Conservation (phyloP, 1,284 basidiomycete species). For the Cutaneotrichosporon spelunceum region DNA sequence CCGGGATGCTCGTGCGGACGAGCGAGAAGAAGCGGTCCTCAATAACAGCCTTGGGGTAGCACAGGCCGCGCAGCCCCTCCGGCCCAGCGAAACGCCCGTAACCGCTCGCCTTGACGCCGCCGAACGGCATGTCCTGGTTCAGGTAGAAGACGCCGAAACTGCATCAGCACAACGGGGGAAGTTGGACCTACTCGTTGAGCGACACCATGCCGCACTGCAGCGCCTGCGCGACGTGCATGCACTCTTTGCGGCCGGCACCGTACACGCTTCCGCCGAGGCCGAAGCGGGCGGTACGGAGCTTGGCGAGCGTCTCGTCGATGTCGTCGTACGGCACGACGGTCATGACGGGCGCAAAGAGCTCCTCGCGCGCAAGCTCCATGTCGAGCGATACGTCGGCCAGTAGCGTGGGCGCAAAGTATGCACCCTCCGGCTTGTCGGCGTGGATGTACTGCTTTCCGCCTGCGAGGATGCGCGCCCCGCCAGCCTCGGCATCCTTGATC, state of each 20-base stretch:
- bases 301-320: slow-evolving; percentile 74
- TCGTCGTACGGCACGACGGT: slow-evolving; percentile 75
- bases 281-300: slow-evolving; percentile 82
- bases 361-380: slow-evolving; percentile 73
- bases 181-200: slow-evolving; percentile 77
- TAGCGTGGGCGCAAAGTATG: slow-evolving; percentile 85
- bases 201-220: slow-evolving; percentile 95
- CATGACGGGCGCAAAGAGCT: slow-evolving; percentile 89
- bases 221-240: slow-evolving; percentile 69
- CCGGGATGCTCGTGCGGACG: slow-evolving; percentile 79
- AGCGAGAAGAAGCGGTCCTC: slow-evolving; percentile 77
- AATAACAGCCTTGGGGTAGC: slow-evolving; percentile 81
- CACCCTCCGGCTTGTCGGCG: slow-evolving; percentile 62
- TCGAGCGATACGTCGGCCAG: slow-evolving; percentile 72
- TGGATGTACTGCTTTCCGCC: slow-evolving; percentile 67
- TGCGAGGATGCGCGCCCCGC: slow-evolving; percentile 66
- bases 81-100: slow-evolving; percentile 89
- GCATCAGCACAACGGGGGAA: slow-evolving; percentile 15
- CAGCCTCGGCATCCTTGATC: slow-evolving; percentile 64
- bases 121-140: slow-evolving; percentile 92
- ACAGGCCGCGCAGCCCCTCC: slow-evolving; percentile 83
- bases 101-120: slow-evolving; percentile 82
- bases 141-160: slow-evolving; percentile 80
- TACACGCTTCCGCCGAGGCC: slow-evolving; percentile 97
- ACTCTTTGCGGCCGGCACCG: slow-evolving; percentile 71